phyloP scores from a whole-genome alignment of 176 grass and related monocot species.

The Rhynchospora tenuis region DNA sequence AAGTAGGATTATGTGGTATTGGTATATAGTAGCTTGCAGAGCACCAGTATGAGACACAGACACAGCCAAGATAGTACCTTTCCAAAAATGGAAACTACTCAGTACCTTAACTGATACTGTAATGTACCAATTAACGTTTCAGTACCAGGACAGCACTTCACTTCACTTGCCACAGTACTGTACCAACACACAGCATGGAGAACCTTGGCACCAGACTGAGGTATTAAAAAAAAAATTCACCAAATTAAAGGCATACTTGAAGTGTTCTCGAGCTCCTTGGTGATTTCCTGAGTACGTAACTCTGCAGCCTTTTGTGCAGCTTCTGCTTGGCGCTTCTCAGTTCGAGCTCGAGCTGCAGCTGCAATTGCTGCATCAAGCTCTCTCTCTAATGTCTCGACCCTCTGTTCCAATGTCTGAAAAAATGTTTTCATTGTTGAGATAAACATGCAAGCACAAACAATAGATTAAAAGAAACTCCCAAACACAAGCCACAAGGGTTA shows the following conservation, averaged over 20 bases:
- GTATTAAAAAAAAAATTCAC: neutral
- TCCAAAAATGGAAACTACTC: neutral
- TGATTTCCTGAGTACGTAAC: constrained; percentile 56
- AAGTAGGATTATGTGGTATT: neutral
- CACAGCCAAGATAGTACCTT: neutral
- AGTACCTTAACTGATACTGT: constrained; percentile 5
- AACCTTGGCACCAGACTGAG: neutral
- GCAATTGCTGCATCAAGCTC: constrained; percentile 88
- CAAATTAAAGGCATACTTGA: constrained; percentile 45
- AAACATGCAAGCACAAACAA: neutral
- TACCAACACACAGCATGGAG: neutral
- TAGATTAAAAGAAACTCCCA: neutral
- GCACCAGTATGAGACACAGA: neutral
- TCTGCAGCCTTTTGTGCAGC: constrained; percentile 70
- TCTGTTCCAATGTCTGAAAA: constrained; percentile 68
- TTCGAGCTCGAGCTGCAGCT: constrained; percentile 77
- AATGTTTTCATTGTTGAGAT: neutral
- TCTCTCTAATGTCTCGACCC: constrained; percentile 82
- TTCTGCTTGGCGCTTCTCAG: constrained; percentile 87
- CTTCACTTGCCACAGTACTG: neutral
- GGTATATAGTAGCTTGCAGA: neutral
- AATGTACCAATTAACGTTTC: neutral
- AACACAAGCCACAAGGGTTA: neutral
- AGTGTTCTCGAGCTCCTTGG: constrained; percentile 92
- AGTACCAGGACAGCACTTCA: neutral